These are phyloP conservation scores for Ophiostoma novo-ulmi DNA, from an alignment of 2,329 filamentous ascomycete species.

Conservation along the genomic window DNA sequence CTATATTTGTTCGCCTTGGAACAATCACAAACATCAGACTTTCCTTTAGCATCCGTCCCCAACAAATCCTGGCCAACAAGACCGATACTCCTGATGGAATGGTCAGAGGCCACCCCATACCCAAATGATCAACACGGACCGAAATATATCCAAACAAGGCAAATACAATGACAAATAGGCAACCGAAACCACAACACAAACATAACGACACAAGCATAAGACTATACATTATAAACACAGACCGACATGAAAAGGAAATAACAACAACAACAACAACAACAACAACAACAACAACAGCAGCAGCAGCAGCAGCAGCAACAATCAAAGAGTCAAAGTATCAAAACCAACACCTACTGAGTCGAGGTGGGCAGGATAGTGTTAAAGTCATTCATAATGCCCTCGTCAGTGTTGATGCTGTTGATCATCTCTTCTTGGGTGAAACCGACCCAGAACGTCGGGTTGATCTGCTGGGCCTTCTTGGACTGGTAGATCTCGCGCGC, in stretches of 20 bases:
- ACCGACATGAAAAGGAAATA: background rate
- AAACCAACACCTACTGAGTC: slow-evolving; percentile 25
- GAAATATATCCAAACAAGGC: background rate
- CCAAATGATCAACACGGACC: background rate
- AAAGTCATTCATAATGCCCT: slow-evolving; percentile 56
- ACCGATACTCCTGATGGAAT: slow-evolving; percentile 1
- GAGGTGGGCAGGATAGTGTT: slow-evolving; percentile 37
- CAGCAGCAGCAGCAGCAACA: background rate
- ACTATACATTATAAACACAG: background rate
- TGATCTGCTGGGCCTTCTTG: slow-evolving; percentile 52
- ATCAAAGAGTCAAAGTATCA: background rate
- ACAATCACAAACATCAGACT: background rate
- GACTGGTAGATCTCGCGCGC: slow-evolving; percentile 67
- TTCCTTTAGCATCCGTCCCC: background rate
- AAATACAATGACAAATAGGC: background rate
- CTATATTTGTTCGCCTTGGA: background rate
- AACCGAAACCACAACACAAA: background rate
- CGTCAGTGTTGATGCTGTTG: slow-evolving; percentile 51
- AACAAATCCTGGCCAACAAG: background rate
- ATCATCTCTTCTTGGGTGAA: slow-evolving; percentile 53
- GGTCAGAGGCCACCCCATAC: background rate
- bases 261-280: background rate
- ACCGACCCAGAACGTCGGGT: slow-evolving; percentile 51
- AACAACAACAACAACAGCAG: background rate
- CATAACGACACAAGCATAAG: background rate